phyloP scores from a whole-genome alignment of 2,329 filamentous ascomycete genomes.

The Venturia aucupariae region DNA sequence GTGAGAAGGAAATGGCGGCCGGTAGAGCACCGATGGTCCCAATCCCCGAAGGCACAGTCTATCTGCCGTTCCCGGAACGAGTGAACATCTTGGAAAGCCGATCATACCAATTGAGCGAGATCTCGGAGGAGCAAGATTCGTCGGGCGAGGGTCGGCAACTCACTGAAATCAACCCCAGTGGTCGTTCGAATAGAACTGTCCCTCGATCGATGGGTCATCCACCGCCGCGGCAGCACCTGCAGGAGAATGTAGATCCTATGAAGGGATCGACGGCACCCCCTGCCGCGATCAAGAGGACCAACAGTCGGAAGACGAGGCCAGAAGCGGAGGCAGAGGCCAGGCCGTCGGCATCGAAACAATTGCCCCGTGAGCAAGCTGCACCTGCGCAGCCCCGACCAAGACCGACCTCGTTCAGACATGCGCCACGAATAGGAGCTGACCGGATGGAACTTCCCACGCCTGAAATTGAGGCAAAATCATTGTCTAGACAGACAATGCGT shows the following conservation, averaged over 20 bases:
- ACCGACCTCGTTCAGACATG: not conserved
- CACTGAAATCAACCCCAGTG: slow-evolving; percentile 39
- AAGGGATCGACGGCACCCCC: slow-evolving; percentile 14
- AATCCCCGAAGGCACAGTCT: slow-evolving; percentile 39
- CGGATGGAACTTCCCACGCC: not conserved
- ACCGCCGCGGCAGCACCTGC: slow-evolving; percentile 23
- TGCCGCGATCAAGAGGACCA: slow-evolving; percentile 9
- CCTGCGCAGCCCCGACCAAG: not conserved
- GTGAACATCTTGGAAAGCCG: slow-evolving; percentile 26
- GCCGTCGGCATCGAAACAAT: not conserved
- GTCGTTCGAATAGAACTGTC: slow-evolving; percentile 18
- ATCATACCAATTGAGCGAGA: slow-evolving; percentile 25
- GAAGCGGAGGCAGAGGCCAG: not conserved
- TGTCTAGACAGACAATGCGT: not conserved
- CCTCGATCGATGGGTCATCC: not conserved
- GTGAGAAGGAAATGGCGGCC: slow-evolving; percentile 38
- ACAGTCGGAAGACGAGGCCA: not conserved
- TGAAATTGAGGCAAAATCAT: not conserved
- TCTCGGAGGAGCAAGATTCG: slow-evolving; percentile 31
- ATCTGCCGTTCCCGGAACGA: slow-evolving; percentile 35
- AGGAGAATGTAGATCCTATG: slow-evolving; percentile 29
- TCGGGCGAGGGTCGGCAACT: slow-evolving; percentile 31
- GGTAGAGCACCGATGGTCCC: slow-evolving; percentile 41
- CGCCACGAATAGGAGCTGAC: not conserved
- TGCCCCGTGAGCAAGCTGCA: not conserved